Base-by-base conservation (phyloP, 2,329 filamentous ascomycete genomes). In the Zopfia rhizophila region DNA sequence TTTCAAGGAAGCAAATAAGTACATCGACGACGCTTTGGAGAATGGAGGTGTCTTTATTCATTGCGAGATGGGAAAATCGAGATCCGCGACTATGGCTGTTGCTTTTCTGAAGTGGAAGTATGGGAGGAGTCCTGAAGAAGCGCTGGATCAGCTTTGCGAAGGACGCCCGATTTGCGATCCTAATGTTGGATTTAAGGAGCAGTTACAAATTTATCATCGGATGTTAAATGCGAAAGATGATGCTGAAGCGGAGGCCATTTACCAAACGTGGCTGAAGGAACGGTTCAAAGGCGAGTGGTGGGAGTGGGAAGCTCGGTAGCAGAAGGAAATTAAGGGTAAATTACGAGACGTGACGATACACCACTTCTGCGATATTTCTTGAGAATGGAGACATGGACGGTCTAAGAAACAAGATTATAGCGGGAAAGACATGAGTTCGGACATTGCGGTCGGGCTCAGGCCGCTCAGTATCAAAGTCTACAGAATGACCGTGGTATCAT, bases 61-160 rank as follows among this genome's bases (percentile, higher is more conserved):
- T 36, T 70, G 66, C 28, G 66, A 65, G 1, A 70, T 70, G 66
- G 67, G 67, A 2, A 70, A 70, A 35, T 65, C 59, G 13, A 48
- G 67, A 6, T 62, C 57, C 19, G 67, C 67, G 7, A 65, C 67
- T 11, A 46, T 69, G 3, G 61, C 67, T 3, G 60, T 68, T 11
- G 67, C 66, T 14, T 70, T 64, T 52, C 29, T 69, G 38, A 67
- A 69, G 47, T 62, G 60, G 61, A 66, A 62, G 37, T 60, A 59
- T 23, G 35, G 38, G 1, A 16, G 61, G 6, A 53, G 51, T 6
- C 43, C 53, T 25, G 35, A 48, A 16, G 41, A 56, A 5, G 64
- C 55, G 6, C 19, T 69, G 35, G 55, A 55, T n/a, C 58, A 63
- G 31, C 29, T 70, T 2, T 66, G 65, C 33, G 63, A 69, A 40